Evolutionary conservation across 108 stramenopile genomes (phyloP), one percentile per base, ranked within the genome.

Genomic region (Pseudonitzschia multistriata): DNA sequence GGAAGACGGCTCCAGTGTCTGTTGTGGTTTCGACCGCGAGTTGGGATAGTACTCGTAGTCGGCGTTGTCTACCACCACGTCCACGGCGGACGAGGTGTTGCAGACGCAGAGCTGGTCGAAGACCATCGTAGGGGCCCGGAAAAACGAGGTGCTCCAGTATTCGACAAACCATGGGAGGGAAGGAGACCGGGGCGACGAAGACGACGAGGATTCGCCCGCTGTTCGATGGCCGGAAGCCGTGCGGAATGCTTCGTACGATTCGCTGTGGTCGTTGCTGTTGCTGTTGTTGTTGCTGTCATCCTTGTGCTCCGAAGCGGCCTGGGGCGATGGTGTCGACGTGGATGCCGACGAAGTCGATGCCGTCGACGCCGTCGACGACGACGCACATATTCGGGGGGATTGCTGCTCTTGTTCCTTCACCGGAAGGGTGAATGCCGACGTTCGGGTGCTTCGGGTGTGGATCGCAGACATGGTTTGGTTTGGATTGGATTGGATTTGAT

Each of bases 161-260:
- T 59, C 57, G 0, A 35, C 57, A 13, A 59, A 19, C 57, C 57
- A 59, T 25, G 57, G 57, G 0, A 59, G 29, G 11, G 57, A 59
- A 3, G 57, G 57, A 35, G 57, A 59, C 29, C 22, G 52, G n/a
- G 8, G 57, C 11, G 25, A 10, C 13, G 25, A 13, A 15, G 35
- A 34, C 13, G 24, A 25, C 1, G 42, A 6, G 24, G 50, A 10
- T 42, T 7, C 10, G 13, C 7, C 7, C 10, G 7, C 13, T 7
- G 7, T 42, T 13, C 40, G 7, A 13, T 42, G 40, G 7, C 10
- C 13, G 7, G 40, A 13, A 7, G 13, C 13, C 10, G 40, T 10
- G 40, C 40, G 40, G 40, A 52, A 25, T 24, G 2, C 4, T 52
- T 22, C 4, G 24, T 22, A 25, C 2, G 5, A n/a, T 6, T n/a